A percentile compares a stretch with the other conserved stretches of the same genome.
Conservation (phyloP, 768 basidiomycete species). For the Russula virescens region DNA sequence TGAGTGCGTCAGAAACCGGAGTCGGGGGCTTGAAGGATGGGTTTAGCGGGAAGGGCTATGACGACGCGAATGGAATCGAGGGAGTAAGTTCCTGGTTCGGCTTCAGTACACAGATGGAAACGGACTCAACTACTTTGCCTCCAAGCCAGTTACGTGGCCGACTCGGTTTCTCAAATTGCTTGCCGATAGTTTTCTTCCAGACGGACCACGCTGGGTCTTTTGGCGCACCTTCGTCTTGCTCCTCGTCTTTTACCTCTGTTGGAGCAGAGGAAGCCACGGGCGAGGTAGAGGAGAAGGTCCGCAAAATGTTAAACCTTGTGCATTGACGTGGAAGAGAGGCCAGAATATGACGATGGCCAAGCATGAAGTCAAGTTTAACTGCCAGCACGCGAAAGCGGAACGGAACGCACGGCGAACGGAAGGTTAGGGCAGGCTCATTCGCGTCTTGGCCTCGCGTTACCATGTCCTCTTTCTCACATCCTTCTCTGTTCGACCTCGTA, state of each 20-base stretch:
- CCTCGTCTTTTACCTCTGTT: neutral
- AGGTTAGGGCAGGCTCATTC: constrained; percentile 14
- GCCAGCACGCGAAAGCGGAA: too few relatives aligned
- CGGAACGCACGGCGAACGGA: too few relatives aligned
- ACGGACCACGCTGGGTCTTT: constrained; percentile 1
- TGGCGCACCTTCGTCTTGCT: constrained; percentile 21
- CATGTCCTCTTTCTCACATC: neutral
- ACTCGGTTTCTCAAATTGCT: constrained; percentile 15
- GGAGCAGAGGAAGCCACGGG: neutral
- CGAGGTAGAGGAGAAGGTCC: neutral
- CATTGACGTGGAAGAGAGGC: constrained; percentile 2
- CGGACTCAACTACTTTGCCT: constrained; percentile 46
- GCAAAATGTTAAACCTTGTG: neutral
- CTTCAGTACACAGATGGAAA: constrained; percentile 22
- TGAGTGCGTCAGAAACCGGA: constrained; percentile 60
- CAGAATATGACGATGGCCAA: constrained; percentile 4
- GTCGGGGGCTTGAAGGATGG: constrained; percentile 74
- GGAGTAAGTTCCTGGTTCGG: constrained; percentile 10
- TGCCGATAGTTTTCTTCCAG: constrained; percentile 19
- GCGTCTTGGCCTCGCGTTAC: neutral
- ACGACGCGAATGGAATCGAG: constrained; percentile 10
- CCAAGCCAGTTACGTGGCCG: constrained; percentile 59
- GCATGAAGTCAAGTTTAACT: neutral
- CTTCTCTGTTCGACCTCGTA: constrained; percentile 39
- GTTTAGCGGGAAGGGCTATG: constrained; percentile 82